These are phyloP conservation scores for Cinchona pubescens DNA, from an alignment of 257 asterid genomes.

Conservation along the genomic window DNA sequence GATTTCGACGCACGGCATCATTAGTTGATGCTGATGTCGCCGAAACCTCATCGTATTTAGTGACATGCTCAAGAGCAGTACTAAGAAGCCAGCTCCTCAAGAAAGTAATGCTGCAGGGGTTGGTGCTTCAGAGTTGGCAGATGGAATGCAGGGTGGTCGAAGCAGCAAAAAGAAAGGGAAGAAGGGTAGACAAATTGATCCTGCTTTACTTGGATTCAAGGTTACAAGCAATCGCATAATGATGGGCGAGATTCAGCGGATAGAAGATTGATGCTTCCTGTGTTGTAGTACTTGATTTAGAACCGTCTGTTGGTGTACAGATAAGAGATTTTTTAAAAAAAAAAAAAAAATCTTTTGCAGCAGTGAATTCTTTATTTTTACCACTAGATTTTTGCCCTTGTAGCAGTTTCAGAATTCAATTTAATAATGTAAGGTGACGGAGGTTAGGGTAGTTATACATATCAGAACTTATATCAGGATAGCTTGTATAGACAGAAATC, in stretches of 20 bases:
- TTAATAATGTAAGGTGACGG: not conserved
- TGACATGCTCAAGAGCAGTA: conserved; percentile 88
- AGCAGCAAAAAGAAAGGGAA: conserved; percentile 90
- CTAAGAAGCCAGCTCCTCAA: conserved; percentile 55
- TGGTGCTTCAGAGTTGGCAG: conserved; percentile 39
- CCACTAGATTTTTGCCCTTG: not conserved
- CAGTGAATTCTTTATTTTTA: not conserved
- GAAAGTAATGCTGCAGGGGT: conserved; percentile 36
- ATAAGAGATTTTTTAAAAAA: not conserved
- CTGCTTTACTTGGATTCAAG: conserved; percentile 96
- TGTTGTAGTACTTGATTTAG: not conserved
- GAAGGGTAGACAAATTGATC: conserved; percentile 96
- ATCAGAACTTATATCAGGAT: not conserved
- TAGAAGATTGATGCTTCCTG: conserved; percentile 54
- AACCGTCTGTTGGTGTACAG: not conserved
- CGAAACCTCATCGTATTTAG: conserved; percentile 91
- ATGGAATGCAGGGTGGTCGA: conserved; percentile 42
- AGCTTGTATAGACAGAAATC: conserved; percentile 8
- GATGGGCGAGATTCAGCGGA: conserved; percentile 97
- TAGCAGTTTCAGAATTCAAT: not conserved
- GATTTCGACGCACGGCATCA: conserved; percentile 67
- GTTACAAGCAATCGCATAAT: conserved; percentile 95
- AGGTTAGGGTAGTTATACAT: not conserved
- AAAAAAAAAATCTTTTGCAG: conserved; percentile 9
- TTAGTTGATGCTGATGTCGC: conserved; percentile 70